phyloP scores from a whole-genome alignment of 345 rosid species.

The Lepidium didymum region DNA sequence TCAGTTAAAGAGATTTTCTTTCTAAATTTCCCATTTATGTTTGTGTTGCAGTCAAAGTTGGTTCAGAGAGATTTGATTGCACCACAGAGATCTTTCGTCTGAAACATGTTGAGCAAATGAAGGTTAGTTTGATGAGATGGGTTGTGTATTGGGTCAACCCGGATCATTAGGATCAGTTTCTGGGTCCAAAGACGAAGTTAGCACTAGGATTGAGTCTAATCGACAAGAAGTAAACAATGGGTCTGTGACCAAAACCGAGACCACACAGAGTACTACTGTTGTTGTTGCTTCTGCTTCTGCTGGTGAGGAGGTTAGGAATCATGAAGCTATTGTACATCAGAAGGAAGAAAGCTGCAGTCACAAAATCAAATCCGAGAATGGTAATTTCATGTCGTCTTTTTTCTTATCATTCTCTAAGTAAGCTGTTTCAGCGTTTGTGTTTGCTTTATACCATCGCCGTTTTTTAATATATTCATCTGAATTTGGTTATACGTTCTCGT shows the following conservation, averaged over 20 bases:
- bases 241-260: conserved; percentile 27
- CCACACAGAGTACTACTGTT: conserved; percentile 6
- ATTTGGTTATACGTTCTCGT: not conserved
- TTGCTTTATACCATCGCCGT: not conserved
- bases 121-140: conserved; percentile 62
- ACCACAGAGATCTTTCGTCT: not conserved
- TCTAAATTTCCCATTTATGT: not conserved
- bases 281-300: conserved; percentile 9
- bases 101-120: conserved; percentile 53
- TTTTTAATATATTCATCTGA: not conserved
- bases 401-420: not conserved
- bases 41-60: conserved; percentile 15
- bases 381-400: conserved; percentile 1
- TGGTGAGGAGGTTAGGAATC: conserved; percentile 42
- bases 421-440: not conserved
- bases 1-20: not conserved
- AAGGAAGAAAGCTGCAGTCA: conserved; percentile 14
- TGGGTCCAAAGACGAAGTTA: conserved; percentile 51
- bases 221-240: conserved; percentile 36
- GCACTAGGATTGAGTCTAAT: conserved; percentile 37
- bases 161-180: conserved; percentile 46
- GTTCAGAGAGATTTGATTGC: not conserved
- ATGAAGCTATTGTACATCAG: conserved; percentile 37
- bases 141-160: conserved; percentile 86
- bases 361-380: conserved; percentile 19